Evolutionary conservation across 2,329 filamentous ascomycete species (phyloP).

Genomic region (Fusarium albidum): DNA sequence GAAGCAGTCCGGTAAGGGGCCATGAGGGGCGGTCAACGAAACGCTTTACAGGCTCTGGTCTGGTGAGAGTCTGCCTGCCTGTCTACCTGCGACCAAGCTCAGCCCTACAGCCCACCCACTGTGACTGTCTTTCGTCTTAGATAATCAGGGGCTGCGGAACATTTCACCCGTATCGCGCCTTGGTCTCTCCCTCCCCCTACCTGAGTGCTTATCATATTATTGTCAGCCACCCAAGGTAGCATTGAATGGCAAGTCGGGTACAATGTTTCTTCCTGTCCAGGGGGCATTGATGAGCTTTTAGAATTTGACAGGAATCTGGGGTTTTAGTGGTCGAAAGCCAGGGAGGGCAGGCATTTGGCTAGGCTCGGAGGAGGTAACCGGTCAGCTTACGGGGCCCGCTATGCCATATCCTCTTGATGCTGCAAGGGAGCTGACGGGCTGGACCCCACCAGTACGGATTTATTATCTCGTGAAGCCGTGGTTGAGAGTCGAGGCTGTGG

Average conservation of each 20-base stretch:
- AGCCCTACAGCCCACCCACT: constrained; percentile 35
- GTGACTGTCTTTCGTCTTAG: background rate
- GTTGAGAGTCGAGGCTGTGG: background rate
- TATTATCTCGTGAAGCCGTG: constrained; percentile 12
- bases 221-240: background rate
- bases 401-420: constrained; percentile 24
- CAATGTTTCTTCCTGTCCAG: constrained; percentile 12
- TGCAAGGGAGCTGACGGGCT: constrained; percentile 26
- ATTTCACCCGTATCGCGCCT: background rate
- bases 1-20: constrained; percentile 23
- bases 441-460: constrained; percentile 26
- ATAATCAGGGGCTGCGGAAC: constrained; percentile 6
- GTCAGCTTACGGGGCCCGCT: constrained; percentile 28
- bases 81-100: too few species aligned
- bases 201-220: background rate
- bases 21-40: constrained; percentile 29
- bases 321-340: constrained; percentile 16
- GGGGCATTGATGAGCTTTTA: constrained; percentile 13
- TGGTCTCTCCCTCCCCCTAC: too few species aligned
- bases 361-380: constrained; percentile 22
- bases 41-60: constrained; percentile 17
- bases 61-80: constrained; percentile 3
- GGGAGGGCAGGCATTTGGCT: constrained; percentile 9
- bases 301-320: constrained; percentile 7
- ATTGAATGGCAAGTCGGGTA: constrained; percentile 8